Evolutionary conservation across 345 rosid species (phyloP), one percentile per base, ranked within the genome.

Genomic region (Laguncularia racemosa): DNA sequence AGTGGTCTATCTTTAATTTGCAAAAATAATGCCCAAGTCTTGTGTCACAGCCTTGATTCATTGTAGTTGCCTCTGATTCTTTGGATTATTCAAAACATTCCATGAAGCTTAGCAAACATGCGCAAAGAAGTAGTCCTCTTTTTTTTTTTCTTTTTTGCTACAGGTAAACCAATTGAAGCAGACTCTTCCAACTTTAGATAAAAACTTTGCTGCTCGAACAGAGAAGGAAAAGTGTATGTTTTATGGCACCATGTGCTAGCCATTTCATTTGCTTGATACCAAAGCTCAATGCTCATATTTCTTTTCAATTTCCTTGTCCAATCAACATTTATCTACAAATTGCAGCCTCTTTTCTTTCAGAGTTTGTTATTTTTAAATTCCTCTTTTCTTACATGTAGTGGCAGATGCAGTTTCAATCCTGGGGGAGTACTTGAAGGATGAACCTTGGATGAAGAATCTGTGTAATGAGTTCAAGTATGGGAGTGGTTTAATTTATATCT

Each of bases 401-500:
- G 61, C 80, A 50, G 87, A 81, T 62, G 84, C 95, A 13, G 79
- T 86, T 66, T 76, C 84, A 47, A 81, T 84, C 50, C 53, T 86
- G 44, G 87, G 89, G 53, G 96, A 92, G 67, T 92, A 88, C 69
- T 48, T 92, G 76, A 84, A 78, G 58, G 79, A 83, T 52, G 89
- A 86, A 63, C 81, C 89, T 26, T 92, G 96, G 96, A 62, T 88
- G 81, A 86, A 77, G 74, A 78, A 83, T 70, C 68, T 88, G 63
- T 76, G 85, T 20, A 61, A 84, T 47, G 67, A 72, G 63, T 71
- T 86, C 48, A 80, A 86, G 98, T 91, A 82, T 21, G 44, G 40
- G 2, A 58, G 44, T 16, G 40, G 40, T 33, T 33, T 33, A 33
- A 33, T 33, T 6, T 33, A 4, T 33, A 33, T 33, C 40, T 7